These are phyloP conservation scores for Echinochloa phyllopogon DNA, from an alignment of 176 grass and related monocot species.

Conservation along the genomic window DNA sequence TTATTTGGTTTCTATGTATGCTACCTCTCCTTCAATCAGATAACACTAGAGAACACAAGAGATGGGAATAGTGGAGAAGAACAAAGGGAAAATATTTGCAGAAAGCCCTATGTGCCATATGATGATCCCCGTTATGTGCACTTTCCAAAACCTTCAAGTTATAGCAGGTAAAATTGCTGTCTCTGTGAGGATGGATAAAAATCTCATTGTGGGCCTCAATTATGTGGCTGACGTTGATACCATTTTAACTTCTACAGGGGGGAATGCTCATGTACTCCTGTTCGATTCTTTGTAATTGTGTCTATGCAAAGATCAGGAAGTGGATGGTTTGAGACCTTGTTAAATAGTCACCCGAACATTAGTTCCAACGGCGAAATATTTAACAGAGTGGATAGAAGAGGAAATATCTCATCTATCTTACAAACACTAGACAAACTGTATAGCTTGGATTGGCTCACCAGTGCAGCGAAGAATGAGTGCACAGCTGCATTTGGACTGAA, in stretches of 20 bases:
- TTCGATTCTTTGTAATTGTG: slow-evolving; percentile 75
- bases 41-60: slow-evolving; percentile 52
- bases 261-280: slow-evolving; percentile 80
- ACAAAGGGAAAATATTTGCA: slow-evolving; percentile 40
- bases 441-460: slow-evolving; percentile 86
- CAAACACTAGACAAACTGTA: slow-evolving; percentile 76
- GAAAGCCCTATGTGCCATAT: slow-evolving; percentile 43
- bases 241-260: slow-evolving; percentile 49
- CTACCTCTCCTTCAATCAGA: slow-evolving; percentile 77
- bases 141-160: slow-evolving; percentile 79
- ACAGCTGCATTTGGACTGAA: slow-evolving; percentile 88
- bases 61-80: slow-evolving; percentile 18
- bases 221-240: slow-evolving; percentile 14
- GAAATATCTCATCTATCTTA: slow-evolving; percentile 69
- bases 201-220: background rate
- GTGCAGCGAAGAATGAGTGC: slow-evolving; percentile 89
- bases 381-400: slow-evolving; percentile 59
- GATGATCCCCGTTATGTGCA: slow-evolving; percentile 65
- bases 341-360: slow-evolving; percentile 95
- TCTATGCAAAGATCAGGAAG: slow-evolving; percentile 99
- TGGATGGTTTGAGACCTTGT: slow-evolving; percentile 97
- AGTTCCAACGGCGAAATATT: slow-evolving; percentile 97
- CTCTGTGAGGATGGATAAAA: background rate
- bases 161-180: slow-evolving; percentile 54
- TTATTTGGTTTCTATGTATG: slow-evolving; percentile 65